Evolutionary conservation across 768 basidiomycete species (phyloP).

Genomic region (Hirschioporus abietinus): DNA sequence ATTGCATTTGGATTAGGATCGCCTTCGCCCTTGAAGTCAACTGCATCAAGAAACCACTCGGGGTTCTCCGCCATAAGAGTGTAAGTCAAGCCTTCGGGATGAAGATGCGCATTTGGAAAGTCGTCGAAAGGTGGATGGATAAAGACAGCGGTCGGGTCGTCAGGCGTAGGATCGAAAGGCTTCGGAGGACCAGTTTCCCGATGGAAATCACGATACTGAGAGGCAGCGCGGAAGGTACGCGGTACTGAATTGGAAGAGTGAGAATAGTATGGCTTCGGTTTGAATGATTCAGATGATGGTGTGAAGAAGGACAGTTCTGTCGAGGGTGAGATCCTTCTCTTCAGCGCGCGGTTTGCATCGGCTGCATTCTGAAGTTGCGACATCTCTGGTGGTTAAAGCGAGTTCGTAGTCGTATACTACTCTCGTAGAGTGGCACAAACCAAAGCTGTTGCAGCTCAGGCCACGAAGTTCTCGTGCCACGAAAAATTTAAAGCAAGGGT

Average conservation of each 20-base stretch:
- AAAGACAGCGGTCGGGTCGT: slow-evolving; percentile 64
- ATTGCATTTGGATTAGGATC: slow-evolving; percentile 44
- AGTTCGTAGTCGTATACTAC: no score
- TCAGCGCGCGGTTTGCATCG: slow-evolving; percentile 25
- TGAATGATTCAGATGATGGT: slow-evolving; percentile 57
- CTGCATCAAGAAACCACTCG: slow-evolving; percentile 73
- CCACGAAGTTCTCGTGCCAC: background rate
- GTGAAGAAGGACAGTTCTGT: slow-evolving; percentile 56
- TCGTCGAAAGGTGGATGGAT: slow-evolving; percentile 68
- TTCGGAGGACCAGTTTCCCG: slow-evolving; percentile 12
- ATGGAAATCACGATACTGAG: slow-evolving; percentile 5
- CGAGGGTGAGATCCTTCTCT: slow-evolving; percentile 44
- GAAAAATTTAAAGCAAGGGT: slow-evolving; percentile 6
- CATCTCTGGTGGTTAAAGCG: background rate
- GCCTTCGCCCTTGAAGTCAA: slow-evolving; percentile 43
- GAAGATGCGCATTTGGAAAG: slow-evolving; percentile 56
- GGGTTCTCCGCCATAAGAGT: slow-evolving; percentile 66
- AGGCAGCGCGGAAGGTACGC: slow-evolving; percentile 9
- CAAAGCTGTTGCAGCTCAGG: background rate
- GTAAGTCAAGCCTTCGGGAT: slow-evolving; percentile 68
- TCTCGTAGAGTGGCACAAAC: background rate
- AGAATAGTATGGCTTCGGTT: slow-evolving; percentile 50
- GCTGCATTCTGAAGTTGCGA: background rate
- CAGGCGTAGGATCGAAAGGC: slow-evolving; percentile 51
- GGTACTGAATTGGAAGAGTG: slow-evolving; percentile 16